Base-by-base conservation (phyloP, 1,284 basidiomycete species). In the Schizopora paradoxa region DNA sequence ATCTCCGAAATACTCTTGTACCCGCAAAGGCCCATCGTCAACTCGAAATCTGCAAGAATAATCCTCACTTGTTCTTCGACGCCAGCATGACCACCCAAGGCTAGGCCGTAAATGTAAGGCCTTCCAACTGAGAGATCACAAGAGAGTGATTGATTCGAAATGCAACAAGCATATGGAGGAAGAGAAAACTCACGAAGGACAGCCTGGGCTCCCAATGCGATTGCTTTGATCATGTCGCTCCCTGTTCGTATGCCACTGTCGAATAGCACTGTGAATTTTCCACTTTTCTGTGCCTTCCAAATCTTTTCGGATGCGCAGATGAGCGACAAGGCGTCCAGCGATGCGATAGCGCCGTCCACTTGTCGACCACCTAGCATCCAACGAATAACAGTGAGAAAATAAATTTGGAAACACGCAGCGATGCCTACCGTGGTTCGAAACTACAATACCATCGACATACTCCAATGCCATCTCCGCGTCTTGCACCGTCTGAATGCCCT, bases 211-310 rank as follows among this genome's bases (percentile, higher is more conserved):
- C 82, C 82, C 0, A 84, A 63, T 1, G 82, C 79, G n/a, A 85
- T 58, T 0, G 86, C 86, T 63, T 88, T 88, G 61, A 89, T 72
- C 35, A 88, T 74, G 51, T 90, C 86, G 41, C 77, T 74, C 3
- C 83, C 86, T 1, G 77, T 82, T 27, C 87, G 76, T 48, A 90
- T 78, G 2, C 86, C 86, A 3, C 84, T 89, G 58, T 91, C 86
- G 57, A 90, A 90, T 3, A 91, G 65, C 23, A 91, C 67, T 0
- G 81, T 80, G 38, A 91, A 66, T 41, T 73, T 76, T 1, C 77
- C 77, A 1, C 69, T 61, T 25, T 66, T 56, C 55, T 85, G 82
- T 0, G 82, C 81, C 0, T 65, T 68, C 39, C 66, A 67, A 45
- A 89, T 69, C 51, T 74, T 76, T 18, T 65, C 64, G 19, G 79